Evolutionary conservation across 352 stramenopile species (phyloP), one percentile per base, ranked within the genome.

Genomic region (Globisporangium echinulatum): DNA sequence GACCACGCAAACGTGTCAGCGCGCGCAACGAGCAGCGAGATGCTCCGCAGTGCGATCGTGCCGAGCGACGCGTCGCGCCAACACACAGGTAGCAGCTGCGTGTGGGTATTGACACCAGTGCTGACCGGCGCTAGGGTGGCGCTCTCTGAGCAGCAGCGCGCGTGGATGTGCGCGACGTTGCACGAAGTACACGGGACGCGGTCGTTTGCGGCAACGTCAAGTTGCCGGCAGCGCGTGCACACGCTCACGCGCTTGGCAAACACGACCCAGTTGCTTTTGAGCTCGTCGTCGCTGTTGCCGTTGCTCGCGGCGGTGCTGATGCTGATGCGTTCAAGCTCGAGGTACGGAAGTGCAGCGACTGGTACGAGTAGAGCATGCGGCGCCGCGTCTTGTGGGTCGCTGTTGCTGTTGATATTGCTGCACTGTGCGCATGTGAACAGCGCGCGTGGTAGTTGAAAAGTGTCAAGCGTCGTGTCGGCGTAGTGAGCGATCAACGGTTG

Each of bases 171-270:
- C 1, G 60, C 5, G 7, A 52, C 40, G 13, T 66, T 59, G 55
- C 82, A 88, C 33, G 66, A 69, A 2, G 42, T 54, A 49, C 79
- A 88, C 0, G 37, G 64, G 13, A 11, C 56, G 39, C 44, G 59
- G 7, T 91, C 75, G 7, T 58, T 59, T 0, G 55, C 13, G 5
- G n/a, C 51, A 53, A 91, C 69, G 49, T 82, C 62, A 51, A 88
- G 68, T 48, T 88, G 77, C 43, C 77, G 68, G 51, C 82, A 91
- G 4, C 66, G 71, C 39, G 61, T 69, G 52, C 82, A 89, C 14
- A 89, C 69, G 39, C 85, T 70, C 53, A 91, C 55, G 1, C 61
- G 47, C 49, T 71, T 69, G 0, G 70, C 71, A 13, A 86, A 66
- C 33, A 85, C 64, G 44, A 53, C 55, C 72, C 72, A 80, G 25